Base-by-base conservation (phyloP, 257 asterid species). In the Petunia secreta region DNA sequence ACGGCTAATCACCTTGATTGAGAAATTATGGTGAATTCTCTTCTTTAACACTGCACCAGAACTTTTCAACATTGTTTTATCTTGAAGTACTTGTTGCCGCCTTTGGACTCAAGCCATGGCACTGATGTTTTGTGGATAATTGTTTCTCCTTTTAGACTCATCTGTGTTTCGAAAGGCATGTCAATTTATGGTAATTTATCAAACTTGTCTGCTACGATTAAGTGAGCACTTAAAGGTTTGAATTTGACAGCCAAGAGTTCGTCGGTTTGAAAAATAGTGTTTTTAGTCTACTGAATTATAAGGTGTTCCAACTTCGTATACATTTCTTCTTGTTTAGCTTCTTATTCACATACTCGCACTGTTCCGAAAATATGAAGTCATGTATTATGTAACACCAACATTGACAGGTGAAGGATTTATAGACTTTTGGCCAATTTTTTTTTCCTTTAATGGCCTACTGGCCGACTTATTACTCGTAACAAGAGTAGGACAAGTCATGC, bases 251-350 rank as follows among this genome's bases (percentile, higher is more conserved):
- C 37, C 6, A 7, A 50, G 62, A 11, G 36, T 34, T 50, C 13
- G 78, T 73, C 63, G 78, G 78, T 73, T 73, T 73, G 78, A 44
- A 71, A 73, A 34, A 6, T 34, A 50, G 62, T 50, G 78, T 50
- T 36, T 25, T 73, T 73, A 73, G 63, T 71, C 78, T 73, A 11
- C 14, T 11, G 46, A 71, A 10, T 48, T 10, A 10, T 39, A 1
- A 2, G 52, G 40, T 8, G 1, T 65, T 14, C 63, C 36, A 57
- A 15, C 63, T 25, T n/a, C 62, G 15, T 14, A 57, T 57, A 7
- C 62, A 15, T 13, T 4, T 55, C 69, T 11, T 9, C 4, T 37
- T 63, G 34, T 38, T 2, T 2, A 38, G 38, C 13, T 63, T 64
- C 1, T 11, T 64, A 8, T 8, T 71, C 77, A 50, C 62, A 34